Evolutionary conservation across 345 rosid species (phyloP).

Genomic region (Boechera stricta): DNA sequence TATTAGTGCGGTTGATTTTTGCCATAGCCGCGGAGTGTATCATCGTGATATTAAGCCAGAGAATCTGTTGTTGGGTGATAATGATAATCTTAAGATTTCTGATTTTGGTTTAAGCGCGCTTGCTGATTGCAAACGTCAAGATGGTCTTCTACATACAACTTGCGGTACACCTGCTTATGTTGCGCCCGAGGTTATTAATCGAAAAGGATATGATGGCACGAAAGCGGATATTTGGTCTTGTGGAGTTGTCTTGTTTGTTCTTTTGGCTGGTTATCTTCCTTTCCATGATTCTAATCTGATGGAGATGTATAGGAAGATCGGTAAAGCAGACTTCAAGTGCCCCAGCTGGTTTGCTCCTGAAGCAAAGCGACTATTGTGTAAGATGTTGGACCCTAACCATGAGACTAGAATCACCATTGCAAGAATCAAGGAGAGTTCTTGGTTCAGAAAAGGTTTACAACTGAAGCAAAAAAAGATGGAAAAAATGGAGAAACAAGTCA

Average conservation of each 20-base stretch:
- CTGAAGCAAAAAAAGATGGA: conserved; percentile 54
- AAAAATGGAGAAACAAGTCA: conserved; percentile 50
- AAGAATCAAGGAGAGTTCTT: conserved; percentile 65
- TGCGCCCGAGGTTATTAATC: conserved; percentile 73
- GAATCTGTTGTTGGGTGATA: conserved; percentile 74
- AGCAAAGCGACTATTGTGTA: conserved; percentile 54
- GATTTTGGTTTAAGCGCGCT: conserved; percentile 86
- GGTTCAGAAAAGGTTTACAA: conserved; percentile 67
- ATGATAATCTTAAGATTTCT: conserved; percentile 69
- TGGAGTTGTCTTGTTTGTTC: conserved; percentile 76
- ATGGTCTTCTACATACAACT: conserved; percentile 75
- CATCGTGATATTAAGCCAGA: conserved; percentile 86
- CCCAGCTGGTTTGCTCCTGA: conserved; percentile 73
- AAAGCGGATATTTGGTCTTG: conserved; percentile 87
- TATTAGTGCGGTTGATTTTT: conserved; percentile 68
- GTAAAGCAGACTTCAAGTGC: conserved; percentile 65
- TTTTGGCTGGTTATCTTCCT: conserved; percentile 79
- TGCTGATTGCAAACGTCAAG: conserved; percentile 62
- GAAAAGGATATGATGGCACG: conserved; percentile 78
- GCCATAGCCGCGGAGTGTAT: conserved; percentile 75
- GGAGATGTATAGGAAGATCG: conserved; percentile 81
- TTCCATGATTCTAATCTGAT: conserved; percentile 77
- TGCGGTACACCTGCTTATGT: conserved; percentile 89
- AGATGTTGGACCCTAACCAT: conserved; percentile 69
- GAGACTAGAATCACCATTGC: conserved; percentile 58